phyloP scores from a whole-genome alignment of 1,284 basidiomycete genomes.

The Porodaedalea pini region DNA sequence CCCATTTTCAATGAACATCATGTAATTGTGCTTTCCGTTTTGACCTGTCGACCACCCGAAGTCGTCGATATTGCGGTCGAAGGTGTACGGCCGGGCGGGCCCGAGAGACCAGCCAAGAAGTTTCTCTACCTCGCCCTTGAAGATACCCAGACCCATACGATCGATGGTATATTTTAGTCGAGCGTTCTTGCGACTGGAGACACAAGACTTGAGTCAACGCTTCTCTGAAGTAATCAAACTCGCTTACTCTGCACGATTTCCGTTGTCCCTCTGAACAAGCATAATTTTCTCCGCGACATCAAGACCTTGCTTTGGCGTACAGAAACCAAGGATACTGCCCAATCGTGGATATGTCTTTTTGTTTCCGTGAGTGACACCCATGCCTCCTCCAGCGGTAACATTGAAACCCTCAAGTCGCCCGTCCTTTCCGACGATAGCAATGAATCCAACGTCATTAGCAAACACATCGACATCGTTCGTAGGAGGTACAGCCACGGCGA shows the following conservation, averaged over 20 bases:
- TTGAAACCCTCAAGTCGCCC: conserved; percentile 86
- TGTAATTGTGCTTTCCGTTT: conserved; percentile 91
- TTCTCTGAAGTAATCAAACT: not conserved
- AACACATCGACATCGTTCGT: conserved; percentile 97
- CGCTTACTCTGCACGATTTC: conserved; percentile 86
- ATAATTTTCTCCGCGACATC: conserved; percentile 91
- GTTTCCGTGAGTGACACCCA: conserved; percentile 99
- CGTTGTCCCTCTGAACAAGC: conserved; percentile 93
- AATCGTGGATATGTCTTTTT: conserved; percentile 98
- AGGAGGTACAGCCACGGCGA: conserved; percentile 94
- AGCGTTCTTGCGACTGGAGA: conserved; percentile 61
- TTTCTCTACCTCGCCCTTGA: conserved; percentile 89
- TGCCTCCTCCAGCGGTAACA: conserved; percentile 89
- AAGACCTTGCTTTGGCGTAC: conserved; percentile 82
- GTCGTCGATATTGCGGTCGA: conserved; percentile 90
- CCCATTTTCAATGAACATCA: conserved; percentile 96
- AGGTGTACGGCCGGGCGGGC: conserved; percentile 74
- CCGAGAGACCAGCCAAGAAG: conserved; percentile 79
- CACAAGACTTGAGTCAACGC: conserved; percentile 40
- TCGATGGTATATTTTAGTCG: conserved; percentile 97
- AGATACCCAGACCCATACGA: conserved; percentile 82
- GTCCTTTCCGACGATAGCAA: conserved; percentile 78
- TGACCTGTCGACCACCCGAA: conserved; percentile 91
- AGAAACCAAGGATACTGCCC: conserved; percentile 90
- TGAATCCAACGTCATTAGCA: conserved; percentile 94